Conservation (phyloP, 2,329 filamentous ascomycete genomes). For the Myriosclerotinia curreyana region DNA sequence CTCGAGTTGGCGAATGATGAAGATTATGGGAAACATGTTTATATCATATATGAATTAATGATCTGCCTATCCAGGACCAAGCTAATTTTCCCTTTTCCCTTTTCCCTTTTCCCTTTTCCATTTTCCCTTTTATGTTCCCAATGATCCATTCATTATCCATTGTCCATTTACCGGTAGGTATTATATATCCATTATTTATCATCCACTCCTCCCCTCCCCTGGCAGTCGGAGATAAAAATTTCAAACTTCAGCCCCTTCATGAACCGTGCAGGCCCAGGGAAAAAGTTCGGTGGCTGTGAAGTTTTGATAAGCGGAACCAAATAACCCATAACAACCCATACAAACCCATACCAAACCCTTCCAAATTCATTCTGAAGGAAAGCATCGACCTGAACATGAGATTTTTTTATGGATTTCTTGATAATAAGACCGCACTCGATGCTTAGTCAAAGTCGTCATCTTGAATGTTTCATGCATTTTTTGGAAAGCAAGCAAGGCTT, state of each 20-base stretch:
- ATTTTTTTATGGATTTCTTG: conserved; percentile 9
- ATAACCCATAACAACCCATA: neutral
- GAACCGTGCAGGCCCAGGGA: conserved; percentile 18
- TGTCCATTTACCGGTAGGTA: too few relatives aligned
- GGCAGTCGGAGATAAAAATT: conserved; percentile 2
- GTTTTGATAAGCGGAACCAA: conserved; percentile 6
- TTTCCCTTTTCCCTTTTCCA: too few relatives aligned
- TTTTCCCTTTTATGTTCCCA: neutral
- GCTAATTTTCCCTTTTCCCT: too few relatives aligned
- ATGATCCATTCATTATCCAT: too few relatives aligned
- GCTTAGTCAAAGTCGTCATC: conserved; percentile 14
- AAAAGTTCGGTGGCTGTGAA: conserved; percentile 2
- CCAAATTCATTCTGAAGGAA: neutral
- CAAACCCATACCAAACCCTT: too few relatives aligned
- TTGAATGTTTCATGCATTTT: conserved; percentile 12
- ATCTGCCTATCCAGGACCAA: neutral
- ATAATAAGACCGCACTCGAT: conserved; percentile 12
- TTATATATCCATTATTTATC: neutral
- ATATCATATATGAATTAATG: conserved; percentile 13
- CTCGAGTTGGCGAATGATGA: conserved; percentile 11
- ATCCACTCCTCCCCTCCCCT: neutral
- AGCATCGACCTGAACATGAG: conserved; percentile 9
- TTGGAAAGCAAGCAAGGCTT: conserved; percentile 7
- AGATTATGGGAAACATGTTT: neutral
- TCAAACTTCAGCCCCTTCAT: conserved; percentile 17